Evolutionary conservation across 495 filamentous ascomycete species (phyloP).

Genomic region (Sordaria brevicollis): DNA sequence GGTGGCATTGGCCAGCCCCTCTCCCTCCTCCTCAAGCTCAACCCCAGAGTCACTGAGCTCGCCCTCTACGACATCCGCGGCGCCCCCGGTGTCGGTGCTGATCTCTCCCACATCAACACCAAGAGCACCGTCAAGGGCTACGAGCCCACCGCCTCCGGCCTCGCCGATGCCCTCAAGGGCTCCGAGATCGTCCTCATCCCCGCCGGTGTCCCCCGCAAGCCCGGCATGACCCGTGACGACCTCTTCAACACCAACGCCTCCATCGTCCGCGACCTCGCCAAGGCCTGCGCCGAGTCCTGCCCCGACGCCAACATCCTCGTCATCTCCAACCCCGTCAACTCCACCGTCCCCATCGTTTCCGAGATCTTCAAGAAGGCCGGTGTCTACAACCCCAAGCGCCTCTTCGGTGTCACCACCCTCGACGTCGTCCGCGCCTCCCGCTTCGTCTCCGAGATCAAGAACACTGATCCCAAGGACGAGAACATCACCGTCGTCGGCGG

Average conservation of each 20-base stretch:
- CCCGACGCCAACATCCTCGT: constrained; percentile 93
- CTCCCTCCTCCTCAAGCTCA: constrained; percentile 95
- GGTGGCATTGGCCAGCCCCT: constrained; percentile 98
- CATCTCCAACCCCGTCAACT: constrained; percentile 99
- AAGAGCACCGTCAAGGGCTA: constrained; percentile 91
- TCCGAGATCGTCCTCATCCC: constrained; percentile 94
- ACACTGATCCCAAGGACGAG: constrained; percentile 80
- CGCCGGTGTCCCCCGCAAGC: constrained; percentile 97
- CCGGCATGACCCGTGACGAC: constrained; percentile 98
- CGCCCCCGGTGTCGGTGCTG: constrained; percentile 93
- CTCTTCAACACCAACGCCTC: constrained; percentile 99
- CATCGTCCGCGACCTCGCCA: constrained; percentile 96
- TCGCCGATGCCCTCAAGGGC: constrained; percentile 68
- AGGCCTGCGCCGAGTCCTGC: constrained; percentile 79
- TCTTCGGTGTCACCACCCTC: constrained; percentile 98
- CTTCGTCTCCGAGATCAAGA: constrained; percentile 91
- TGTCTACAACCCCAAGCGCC: constrained; percentile 96
- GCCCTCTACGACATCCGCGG: constrained; percentile 96
- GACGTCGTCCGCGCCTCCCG: constrained; percentile 95
- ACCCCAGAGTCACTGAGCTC: constrained; percentile 82
- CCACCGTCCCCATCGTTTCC: constrained; percentile 91
- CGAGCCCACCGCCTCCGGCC: constrained; percentile 61
- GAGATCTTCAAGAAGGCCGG: constrained; percentile 90
- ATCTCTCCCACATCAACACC: constrained; percentile 97
- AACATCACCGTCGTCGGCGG: constrained; percentile 93